Conservation (phyloP, 108 stramenopile species). For the Stephanodiscus minutulus region DNA sequence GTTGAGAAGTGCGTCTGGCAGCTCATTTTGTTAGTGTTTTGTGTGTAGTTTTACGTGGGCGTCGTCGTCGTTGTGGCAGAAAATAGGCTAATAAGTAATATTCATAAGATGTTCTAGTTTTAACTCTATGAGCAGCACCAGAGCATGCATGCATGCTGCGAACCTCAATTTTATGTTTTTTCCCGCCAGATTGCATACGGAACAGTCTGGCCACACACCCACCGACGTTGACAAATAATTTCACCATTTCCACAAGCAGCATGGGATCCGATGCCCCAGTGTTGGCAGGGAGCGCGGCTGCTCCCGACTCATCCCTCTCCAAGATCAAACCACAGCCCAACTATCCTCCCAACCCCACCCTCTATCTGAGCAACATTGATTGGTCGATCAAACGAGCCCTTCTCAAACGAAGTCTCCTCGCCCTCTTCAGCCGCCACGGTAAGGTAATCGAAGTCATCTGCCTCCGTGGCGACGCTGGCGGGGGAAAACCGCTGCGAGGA, state of each 20-base stretch:
- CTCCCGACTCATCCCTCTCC: constrained; percentile 6
- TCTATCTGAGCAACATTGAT: constrained; percentile 95
- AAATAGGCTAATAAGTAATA: too few relatives aligned
- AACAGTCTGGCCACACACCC: too few relatives aligned
- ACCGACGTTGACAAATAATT: too few relatives aligned
- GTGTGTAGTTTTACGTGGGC: too few relatives aligned
- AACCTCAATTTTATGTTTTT: too few relatives aligned
- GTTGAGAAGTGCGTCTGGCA: too few relatives aligned
- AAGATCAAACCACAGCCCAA: constrained; percentile 43
- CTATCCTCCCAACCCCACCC: constrained; percentile 78
- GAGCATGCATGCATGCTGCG: too few relatives aligned
- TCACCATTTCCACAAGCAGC: not conserved
- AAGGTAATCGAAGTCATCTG: constrained; percentile 87
- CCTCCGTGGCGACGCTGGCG: constrained; percentile 56
- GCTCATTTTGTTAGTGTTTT: too few relatives aligned
- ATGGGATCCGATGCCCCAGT: constrained; percentile 22
- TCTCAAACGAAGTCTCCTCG: constrained; percentile 87
- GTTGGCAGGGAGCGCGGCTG: not conserved
- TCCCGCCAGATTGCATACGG: too few relatives aligned
- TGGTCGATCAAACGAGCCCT: constrained; percentile 96
- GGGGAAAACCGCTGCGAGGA: constrained; percentile 69
- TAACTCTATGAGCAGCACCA: too few relatives aligned
- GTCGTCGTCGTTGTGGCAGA: too few relatives aligned
- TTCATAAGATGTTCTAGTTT: too few relatives aligned
- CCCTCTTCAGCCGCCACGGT: constrained; percentile 93